A percentile compares a stretch with the other conserved stretches of the same genome.
Conservation (phyloP, 1,284 basidiomycete species). For the Cutaneotrichosporon sp. region DNA sequence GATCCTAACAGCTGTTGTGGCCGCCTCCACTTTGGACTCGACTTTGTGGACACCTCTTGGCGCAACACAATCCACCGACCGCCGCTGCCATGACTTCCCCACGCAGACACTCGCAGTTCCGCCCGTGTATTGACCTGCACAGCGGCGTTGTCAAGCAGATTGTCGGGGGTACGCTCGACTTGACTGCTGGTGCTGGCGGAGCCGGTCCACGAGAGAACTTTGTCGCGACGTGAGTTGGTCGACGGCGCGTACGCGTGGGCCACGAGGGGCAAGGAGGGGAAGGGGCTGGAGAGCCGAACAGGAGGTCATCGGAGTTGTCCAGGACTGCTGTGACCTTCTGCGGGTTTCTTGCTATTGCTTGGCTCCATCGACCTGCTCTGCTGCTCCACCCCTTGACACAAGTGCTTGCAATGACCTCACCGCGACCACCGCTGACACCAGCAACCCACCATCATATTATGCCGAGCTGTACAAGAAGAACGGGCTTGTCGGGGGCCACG, state of each 20-base stretch:
- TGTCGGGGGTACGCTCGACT: conserved; percentile 79
- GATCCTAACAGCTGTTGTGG: too few relatives aligned
- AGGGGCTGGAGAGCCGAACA: too few relatives aligned
- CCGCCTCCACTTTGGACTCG: too few relatives aligned
- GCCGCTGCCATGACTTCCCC: neutral
- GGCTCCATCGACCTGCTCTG: neutral
- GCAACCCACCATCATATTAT: conserved; percentile 74
- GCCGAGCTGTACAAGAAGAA: conserved; percentile 70
- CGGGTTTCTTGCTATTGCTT: too few relatives aligned
- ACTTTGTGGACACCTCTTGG: too few relatives aligned
- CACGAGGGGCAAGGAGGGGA: too few relatives aligned
- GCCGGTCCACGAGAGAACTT: conserved; percentile 81
- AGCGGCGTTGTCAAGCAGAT: conserved; percentile 96
- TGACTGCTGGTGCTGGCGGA: conserved; percentile 48
- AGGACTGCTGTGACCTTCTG: too few relatives aligned
- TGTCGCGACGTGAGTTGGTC: conserved; percentile 67
- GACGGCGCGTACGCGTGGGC: neutral
- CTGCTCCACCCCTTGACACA: neutral
- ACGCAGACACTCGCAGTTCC: conserved; percentile 56
- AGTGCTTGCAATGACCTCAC: neutral
- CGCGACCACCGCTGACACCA: conserved; percentile 49
- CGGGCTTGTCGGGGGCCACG: conserved; percentile 76
- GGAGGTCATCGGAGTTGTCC: too few relatives aligned
- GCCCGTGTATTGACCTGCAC: conserved; percentile 96
- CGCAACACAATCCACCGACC: neutral